Evolutionary conservation across 2,329 filamentous ascomycete species (phyloP).

Genomic region (Trichoderma aggressivum): DNA sequence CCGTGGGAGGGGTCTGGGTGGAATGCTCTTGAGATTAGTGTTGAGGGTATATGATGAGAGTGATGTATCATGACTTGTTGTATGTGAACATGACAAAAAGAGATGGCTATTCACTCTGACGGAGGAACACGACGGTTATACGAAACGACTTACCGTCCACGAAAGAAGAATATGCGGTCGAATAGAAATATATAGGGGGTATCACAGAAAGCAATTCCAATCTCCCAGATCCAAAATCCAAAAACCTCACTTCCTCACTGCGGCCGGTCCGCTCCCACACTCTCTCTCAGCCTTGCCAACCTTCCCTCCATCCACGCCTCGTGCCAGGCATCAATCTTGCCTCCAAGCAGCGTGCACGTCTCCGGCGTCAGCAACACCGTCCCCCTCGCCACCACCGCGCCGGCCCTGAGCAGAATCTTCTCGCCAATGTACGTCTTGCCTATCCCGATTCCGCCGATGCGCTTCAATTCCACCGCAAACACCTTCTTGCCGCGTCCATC

Average conservation of each 20-base stretch:
- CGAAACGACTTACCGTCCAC: neutral
- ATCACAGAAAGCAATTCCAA: constrained; percentile 12
- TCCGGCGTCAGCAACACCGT: constrained; percentile 72
- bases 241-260: neutral
- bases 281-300: constrained; percentile 64
- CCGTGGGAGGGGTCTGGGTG: constrained; percentile 72
- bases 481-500: constrained; percentile 68
- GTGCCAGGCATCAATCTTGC: constrained; percentile 80
- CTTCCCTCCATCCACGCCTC: constrained; percentile 70
- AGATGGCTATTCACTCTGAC: neutral
- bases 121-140: neutral
- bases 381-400: constrained; percentile 67
- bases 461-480: constrained; percentile 68
- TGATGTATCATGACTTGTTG: neutral
- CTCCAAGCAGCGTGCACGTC: constrained; percentile 72
- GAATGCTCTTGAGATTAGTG: constrained; percentile 48
- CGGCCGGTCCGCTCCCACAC: constrained; percentile 41
- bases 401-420: constrained; percentile 71
- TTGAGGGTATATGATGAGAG: constrained; percentile 24
- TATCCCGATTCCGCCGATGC: constrained; percentile 63
- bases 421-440: constrained; percentile 69
- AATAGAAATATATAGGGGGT: neutral
- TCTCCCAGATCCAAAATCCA: neutral
- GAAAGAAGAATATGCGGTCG: neutral
- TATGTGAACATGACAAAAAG: neutral